A percentile compares a stretch with the other conserved stretches of the same genome.
Conservation (phyloP, 805 yeast species). For the Saturnispora besseyi region DNA sequence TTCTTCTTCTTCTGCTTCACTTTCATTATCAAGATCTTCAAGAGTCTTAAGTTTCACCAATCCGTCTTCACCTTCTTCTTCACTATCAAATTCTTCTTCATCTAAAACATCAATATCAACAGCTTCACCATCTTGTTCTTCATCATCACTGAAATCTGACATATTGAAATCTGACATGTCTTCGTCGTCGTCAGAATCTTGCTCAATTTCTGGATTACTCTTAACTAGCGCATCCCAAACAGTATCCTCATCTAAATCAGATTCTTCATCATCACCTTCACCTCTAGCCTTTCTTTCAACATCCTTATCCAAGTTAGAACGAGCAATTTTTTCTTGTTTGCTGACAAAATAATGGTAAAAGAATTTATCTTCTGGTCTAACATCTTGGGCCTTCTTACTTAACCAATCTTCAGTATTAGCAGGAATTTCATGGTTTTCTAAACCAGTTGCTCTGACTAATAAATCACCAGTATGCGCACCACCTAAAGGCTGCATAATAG, state of each 20-base stretch:
- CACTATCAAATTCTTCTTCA: constrained; percentile 29
- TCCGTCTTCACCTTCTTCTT: constrained; percentile 21
- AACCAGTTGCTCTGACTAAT: constrained; percentile 52
- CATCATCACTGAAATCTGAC: constrained; percentile 30
- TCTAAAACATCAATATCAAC: constrained; percentile 21
- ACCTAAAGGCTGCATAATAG: constrained; percentile 96
- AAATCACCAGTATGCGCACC: constrained; percentile 69
- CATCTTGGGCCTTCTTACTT: constrained; percentile 47
- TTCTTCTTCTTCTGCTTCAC: constrained; percentile 9
- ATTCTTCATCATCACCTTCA: constrained; percentile 30
- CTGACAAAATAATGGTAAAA: constrained; percentile 76
- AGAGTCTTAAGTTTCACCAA: constrained; percentile 16
- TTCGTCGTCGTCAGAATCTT: constrained; percentile 32
- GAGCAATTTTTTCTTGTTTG: constrained; percentile 38
- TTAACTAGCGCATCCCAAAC: constrained; percentile 54
- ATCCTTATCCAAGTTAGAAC: constrained; percentile 36
- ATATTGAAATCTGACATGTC: constrained; percentile 32
- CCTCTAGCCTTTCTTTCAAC: constrained; percentile 36
- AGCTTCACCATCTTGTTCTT: constrained; percentile 25
- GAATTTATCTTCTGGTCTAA: constrained; percentile 82
- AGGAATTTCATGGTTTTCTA: constrained; percentile 38
- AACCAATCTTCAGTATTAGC: constrained; percentile 84
- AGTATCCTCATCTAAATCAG: constrained; percentile 44
- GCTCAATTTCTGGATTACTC: constrained; percentile 50
- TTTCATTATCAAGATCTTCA: constrained; percentile 25